Evolutionary conservation across 768 basidiomycete genomes (phyloP).

Genomic region (Scleroderma citrinum): DNA sequence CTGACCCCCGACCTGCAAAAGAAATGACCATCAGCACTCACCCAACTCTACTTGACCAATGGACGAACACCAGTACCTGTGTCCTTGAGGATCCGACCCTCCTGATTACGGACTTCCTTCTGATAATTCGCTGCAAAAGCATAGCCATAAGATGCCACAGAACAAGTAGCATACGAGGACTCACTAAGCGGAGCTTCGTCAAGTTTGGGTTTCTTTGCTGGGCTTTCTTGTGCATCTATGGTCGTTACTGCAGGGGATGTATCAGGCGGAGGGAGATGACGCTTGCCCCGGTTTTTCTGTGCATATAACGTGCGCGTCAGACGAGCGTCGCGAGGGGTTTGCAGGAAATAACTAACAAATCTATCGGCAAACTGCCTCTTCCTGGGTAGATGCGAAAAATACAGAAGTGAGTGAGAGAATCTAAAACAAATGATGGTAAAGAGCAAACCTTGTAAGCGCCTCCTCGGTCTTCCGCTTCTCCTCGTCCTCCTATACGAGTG

Average conservation of each 20-base stretch:
- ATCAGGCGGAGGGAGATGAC: conserved; percentile 36
- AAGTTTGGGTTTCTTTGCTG: conserved; percentile 36
- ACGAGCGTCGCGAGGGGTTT: neutral
- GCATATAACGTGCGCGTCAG: neutral
- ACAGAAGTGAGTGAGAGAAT: neutral
- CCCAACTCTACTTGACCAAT: conserved; percentile 36
- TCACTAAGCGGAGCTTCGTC: conserved; percentile 27
- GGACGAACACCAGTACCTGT: conserved; percentile 38
- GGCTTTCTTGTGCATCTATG: conserved; percentile 28
- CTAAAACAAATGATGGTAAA: neutral
- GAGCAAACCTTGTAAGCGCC: conserved; percentile 41
- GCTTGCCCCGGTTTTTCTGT: conserved; percentile 58
- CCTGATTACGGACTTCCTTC: conserved; percentile 36
- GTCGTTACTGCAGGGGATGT: conserved; percentile 26
- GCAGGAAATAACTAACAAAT: conserved; percentile 41
- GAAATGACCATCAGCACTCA: conserved; percentile 1
- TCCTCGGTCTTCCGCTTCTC: conserved; percentile 53
- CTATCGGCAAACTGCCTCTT: conserved; percentile 56
- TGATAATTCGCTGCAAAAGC: conserved; percentile 32
- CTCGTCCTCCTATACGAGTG: conserved; percentile 44
- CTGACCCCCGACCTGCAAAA: neutral
- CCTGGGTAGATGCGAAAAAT: conserved; percentile 27
- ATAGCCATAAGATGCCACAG: neutral
- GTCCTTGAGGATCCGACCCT: conserved; percentile 37
- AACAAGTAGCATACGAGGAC: conserved; percentile 7